Conservation (phyloP, 805 yeast genomes). For the Kazachstania kunashirensis region DNA sequence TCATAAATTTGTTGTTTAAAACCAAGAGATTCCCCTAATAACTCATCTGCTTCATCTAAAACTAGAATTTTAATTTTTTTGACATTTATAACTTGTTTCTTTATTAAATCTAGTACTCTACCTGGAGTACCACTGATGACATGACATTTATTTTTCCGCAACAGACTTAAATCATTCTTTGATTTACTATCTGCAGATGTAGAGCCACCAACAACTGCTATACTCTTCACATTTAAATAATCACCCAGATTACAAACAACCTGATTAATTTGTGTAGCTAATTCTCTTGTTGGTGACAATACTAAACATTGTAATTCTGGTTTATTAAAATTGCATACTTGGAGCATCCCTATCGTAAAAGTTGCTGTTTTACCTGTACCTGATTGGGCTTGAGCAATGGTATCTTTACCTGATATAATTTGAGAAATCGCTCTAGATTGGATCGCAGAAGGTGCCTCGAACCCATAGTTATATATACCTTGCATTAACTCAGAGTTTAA, state of each 20-base stretch:
- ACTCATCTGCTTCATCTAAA: constrained; percentile 95
- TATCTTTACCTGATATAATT: constrained; percentile 87
- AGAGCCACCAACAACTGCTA: constrained; percentile 86
- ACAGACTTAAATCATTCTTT: constrained; percentile 66
- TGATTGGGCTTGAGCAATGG: constrained; percentile 96
- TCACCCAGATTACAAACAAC: constrained; percentile 82
- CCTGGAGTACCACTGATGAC: constrained; percentile 98
- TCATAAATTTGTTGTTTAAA: constrained; percentile 94
- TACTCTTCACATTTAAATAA: constrained; percentile 75
- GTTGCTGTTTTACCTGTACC: constrained; percentile 99
- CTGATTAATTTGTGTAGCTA: constrained; percentile 85
- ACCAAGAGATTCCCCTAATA: constrained; percentile 75
- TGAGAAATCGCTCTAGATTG: constrained; percentile 95
- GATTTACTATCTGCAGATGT: constrained; percentile 25
- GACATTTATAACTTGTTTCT: constrained; percentile 65
- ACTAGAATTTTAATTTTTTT: constrained; percentile 78
- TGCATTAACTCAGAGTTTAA: constrained; percentile 51
- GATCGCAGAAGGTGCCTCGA: constrained; percentile 92
- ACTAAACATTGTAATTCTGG: constrained; percentile 82
- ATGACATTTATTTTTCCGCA: constrained; percentile 68
- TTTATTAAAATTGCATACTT: constrained; percentile 64
- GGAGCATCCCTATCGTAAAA: constrained; percentile 89
- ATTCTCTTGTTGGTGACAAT: constrained; percentile 91
- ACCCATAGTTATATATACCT: constrained; percentile 80
- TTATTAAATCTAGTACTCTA: constrained; percentile 83